Evolutionary conservation across 2,329 filamentous ascomycete species (phyloP), one percentile per base, ranked within the genome.

Genomic region (Botryotinia convoluta): DNA sequence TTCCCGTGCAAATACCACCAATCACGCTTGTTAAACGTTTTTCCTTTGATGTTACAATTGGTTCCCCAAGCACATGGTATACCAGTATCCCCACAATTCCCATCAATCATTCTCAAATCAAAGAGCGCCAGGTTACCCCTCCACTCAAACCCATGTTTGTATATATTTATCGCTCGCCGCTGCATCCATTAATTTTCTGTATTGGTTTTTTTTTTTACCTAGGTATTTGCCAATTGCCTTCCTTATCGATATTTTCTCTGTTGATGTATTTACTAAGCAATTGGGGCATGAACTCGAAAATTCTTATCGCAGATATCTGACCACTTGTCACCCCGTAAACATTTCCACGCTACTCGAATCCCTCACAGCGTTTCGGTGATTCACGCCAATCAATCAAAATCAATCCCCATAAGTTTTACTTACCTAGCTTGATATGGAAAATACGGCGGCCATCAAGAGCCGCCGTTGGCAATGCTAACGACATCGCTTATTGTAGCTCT

Each of bases 81-180:
- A 42, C 48, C 39, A 65, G 61, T 39, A 68, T 72, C 71, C 7
- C 71, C 71, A 72, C 9, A 72, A 48, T 60, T 60, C 18, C 39
- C 32, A 72, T 72, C 39, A 68, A 48, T 32, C 26, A 39, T 60
- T 57, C 62, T 63, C 71, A 68, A 72, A 72, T 68, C 71, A 68
- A 60, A 68, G 32, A 8, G 32, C 62, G 71, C 71, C 71, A 72
- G 62, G 71, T 72, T 72, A 68, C 62, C 71, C 71, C 71, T 72
- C 71, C 39, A 72, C 63, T 37, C 62, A 57, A n/a, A 44, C 37
- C 62, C 71, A 45, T 72, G 45, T 4, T 12, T 68, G 37, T 59
- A 45, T 48, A 72, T 44, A 72, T 68, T 59, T 59, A 45, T 59
- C 51, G 22, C 51, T 51, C 62, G 71, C 71, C 54, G 62, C 62